phyloP scores from a whole-genome alignment of 768 basidiomycete genomes.

The Lentinula sp. region DNA sequence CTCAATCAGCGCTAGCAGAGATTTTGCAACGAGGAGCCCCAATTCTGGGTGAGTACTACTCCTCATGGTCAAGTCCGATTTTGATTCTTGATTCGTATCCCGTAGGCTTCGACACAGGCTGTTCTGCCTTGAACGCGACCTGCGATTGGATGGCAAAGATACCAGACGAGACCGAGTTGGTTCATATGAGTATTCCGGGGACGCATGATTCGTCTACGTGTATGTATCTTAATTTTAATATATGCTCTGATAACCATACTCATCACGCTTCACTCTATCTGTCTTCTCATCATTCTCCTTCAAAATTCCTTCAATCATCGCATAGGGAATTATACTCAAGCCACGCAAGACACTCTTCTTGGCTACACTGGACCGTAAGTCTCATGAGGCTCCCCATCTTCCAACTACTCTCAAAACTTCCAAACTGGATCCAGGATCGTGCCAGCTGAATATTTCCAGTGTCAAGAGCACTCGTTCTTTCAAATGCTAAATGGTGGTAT shows the following conservation, averaged over 20 bases:
- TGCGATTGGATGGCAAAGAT: constrained; percentile 20
- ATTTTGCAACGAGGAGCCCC: constrained; percentile 16
- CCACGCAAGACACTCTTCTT: constrained; percentile 15
- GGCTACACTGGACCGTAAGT: constrained; percentile 16
- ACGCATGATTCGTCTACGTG: constrained; percentile 23
- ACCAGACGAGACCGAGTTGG: constrained; percentile 17
- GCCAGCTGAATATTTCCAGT: constrained; percentile 29
- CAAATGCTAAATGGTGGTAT: constrained; percentile 43
- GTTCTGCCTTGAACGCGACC: constrained; percentile 8
- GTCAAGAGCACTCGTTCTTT: constrained; percentile 40
- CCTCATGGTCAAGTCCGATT: too few relatives aligned
- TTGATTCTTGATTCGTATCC: neutral
- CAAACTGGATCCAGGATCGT: constrained; percentile 18
- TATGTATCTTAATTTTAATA: neutral
- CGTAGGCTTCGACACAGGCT: constrained; percentile 14
- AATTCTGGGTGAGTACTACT: constrained; percentile 11
- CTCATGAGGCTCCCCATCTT: neutral
- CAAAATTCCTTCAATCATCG: neutral
- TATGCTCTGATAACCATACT: neutral
- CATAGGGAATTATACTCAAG: constrained; percentile 18
- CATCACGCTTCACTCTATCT: too few relatives aligned
- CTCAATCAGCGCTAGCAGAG: constrained; percentile 11
- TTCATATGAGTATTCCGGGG: constrained; percentile 21
- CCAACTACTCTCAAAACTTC: neutral
- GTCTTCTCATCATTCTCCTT: too few relatives aligned